Base-by-base conservation (phyloP, 257 asterid genomes). In the Leonotis leonurus region DNA sequence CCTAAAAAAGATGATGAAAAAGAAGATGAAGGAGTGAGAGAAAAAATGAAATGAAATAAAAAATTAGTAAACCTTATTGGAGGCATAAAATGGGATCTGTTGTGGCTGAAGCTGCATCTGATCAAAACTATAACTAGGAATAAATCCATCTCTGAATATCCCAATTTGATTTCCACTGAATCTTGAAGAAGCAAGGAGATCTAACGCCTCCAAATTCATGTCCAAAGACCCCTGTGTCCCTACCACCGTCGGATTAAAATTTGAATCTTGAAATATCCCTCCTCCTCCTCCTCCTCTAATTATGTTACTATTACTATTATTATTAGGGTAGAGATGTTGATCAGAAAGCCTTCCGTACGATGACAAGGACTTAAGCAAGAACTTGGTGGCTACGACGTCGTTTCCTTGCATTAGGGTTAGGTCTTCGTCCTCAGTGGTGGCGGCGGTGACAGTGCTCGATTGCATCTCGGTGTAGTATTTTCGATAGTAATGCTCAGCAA, bases 131-230 rank as follows among this genome's bases (percentile, higher is more conserved):
- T 72, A 76, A 46, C 24, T 41, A 13, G 69, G 58, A 46, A 59
- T 58, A 48, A 60, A 35, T 1, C 65, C 74, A 61, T 69, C 71
- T 39, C 70, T 68, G 7, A 60, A 60, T 20, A 72, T n/a, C n/a
- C 72, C 79, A n/a, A 71, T 55, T 39, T 79, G 80, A 57, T 60
- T 62, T 39, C 78, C 90, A 46, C 70, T 61, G 53, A 77, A 69
- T 70, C 86, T 74, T 21, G 92, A 65, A 24, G 93, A 76, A 26
- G 83, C 75, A n/a, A 83, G 70, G 27, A 85, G 95, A 90, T 90
- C 95, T 40, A 87, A 40, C 0, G 88, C 85, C 62, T 83, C 83
- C 51, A 81, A 69, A 30, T 83, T 87, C 88, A 83, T 73, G 33
- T 78, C 85, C 70, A 78, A 51, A 43, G 70, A 61, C 29, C 45